Percentiles rank a stretch among this genome's conserved stretches.
Conservation (phyloP, 345 rosid genomes). For the Linum tenue region DNA sequence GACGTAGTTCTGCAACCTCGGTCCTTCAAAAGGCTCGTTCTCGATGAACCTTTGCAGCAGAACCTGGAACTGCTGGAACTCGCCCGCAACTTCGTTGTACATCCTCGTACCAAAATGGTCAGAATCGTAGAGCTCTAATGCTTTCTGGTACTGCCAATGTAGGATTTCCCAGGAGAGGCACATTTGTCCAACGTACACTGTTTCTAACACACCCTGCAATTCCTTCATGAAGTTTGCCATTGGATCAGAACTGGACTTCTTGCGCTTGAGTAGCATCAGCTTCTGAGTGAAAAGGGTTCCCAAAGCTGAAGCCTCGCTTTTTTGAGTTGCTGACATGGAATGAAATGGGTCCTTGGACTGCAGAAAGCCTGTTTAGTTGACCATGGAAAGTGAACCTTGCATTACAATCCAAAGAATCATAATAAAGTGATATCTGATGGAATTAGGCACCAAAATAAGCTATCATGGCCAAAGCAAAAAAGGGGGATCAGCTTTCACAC, state of each 20-base stretch:
- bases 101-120: slow-evolving; percentile 43
- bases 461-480: slow-evolving; percentile 1
- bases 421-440: not conserved
- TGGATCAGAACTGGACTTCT: slow-evolving; percentile 44
- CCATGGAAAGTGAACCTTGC: slow-evolving; percentile 16
- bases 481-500: slow-evolving; percentile 24
- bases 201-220: slow-evolving; percentile 58
- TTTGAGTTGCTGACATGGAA: slow-evolving; percentile 29
- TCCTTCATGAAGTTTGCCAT: slow-evolving; percentile 48
- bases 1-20: slow-evolving; percentile 59
- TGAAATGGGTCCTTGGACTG: slow-evolving; percentile 55
- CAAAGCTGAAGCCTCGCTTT: slow-evolving; percentile 26
- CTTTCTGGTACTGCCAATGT: slow-evolving; percentile 83
- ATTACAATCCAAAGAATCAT: slow-evolving; percentile 4
- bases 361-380: slow-evolving; percentile 44
- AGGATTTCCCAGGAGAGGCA: slow-evolving; percentile 98
- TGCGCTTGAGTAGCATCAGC: slow-evolving; percentile 35
- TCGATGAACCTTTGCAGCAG: slow-evolving; percentile 80
- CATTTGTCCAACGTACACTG: slow-evolving; percentile 87
- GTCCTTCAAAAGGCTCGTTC: slow-evolving; percentile 72
- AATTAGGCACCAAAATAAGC: slow-evolving; percentile 9
- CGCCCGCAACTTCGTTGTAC: slow-evolving; percentile 80
- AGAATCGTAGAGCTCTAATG: slow-evolving; percentile 61
- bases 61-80: slow-evolving; percentile 89
- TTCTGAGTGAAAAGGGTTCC: slow-evolving; percentile 43